Base-by-base conservation (phyloP, 371 early-diverging fungal genomes). In the Umbelopsis sp. region DNA sequence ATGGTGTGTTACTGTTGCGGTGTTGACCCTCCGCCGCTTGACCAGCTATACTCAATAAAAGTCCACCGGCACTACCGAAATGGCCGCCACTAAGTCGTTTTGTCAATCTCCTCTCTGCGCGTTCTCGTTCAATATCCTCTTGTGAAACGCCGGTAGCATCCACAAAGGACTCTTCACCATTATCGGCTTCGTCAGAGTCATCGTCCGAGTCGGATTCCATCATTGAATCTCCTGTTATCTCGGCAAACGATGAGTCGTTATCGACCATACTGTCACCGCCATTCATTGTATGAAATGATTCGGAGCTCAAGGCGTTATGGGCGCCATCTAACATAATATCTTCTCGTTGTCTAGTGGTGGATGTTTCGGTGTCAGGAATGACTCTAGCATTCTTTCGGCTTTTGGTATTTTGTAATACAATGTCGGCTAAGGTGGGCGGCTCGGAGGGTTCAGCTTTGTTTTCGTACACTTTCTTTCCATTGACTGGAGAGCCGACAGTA, bases 21-120 rank as follows among this genome's bases (percentile, higher is more conserved):
- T 51, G 64, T 44, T 76, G 71, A 4, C 38, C 50, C 16, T 71
- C 69, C 1, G 18, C 57, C 16, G 66, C 65, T 29, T 66, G 62
- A 9, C 65, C 50, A 6, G 67, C 71, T 0, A 76, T 80, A 38
- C 80, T 80, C 16, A 78, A 51, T 62, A 84, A 68, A 18, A 84
- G 51, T 18, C 84, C 84, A 4, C 84, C 84, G 6, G 84, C 84
- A 52, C 81, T 81, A 3, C 84, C 84, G 68, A 70, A 84, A 67
- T 84, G 84, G 4, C 84, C 84, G 16, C 81, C 84, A 25, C 79
- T 78, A 14, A 84, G 66, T 67, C 84, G 69, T 65, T 84, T 84
- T 2, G 80, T 75, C 29, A 84, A 64, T 32, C 76, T 53, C 6
- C 70, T 63, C 22, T 76, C 78, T 3, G 50, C 72, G 50, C 65